Evolutionary conservation across 768 basidiomycete species (phyloP).

Genomic region (Tephrocybe sp.): DNA sequence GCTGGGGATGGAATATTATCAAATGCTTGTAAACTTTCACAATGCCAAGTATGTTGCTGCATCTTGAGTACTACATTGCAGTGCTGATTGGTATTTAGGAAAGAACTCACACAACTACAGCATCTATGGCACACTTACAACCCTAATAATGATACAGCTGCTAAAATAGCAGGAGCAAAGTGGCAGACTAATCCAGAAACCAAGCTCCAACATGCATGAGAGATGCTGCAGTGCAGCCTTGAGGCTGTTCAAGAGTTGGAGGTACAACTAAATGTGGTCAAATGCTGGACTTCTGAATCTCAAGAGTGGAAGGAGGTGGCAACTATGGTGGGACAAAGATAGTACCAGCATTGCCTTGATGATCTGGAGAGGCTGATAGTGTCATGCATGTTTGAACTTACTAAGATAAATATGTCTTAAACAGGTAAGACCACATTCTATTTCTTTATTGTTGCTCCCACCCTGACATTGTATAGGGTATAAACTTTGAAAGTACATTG

Average conservation of each 20-base stretch:
- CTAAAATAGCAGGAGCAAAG: too few relatives aligned
- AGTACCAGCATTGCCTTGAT: conserved; percentile 14
- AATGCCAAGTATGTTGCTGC: background rate
- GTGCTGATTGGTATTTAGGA: too few relatives aligned
- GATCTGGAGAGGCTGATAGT: background rate
- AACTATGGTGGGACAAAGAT: background rate
- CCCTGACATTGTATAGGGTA: too few relatives aligned
- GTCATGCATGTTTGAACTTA: conserved; percentile 1
- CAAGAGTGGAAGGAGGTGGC: conserved; percentile 9
- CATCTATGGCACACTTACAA: too few relatives aligned
- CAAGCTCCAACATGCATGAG: too few relatives aligned
- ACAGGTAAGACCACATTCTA: background rate
- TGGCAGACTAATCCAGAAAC: too few relatives aligned
- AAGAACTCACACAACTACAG: too few relatives aligned
- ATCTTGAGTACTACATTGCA: too few relatives aligned
- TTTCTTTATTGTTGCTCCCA: too few relatives aligned
- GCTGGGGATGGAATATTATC: conserved; percentile 5
- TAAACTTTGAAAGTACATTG: background rate
- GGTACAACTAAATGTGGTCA: conserved; percentile 8
- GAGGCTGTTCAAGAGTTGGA: conserved; percentile 16
- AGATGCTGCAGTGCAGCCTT: too few relatives aligned
- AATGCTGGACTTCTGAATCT: conserved; percentile 10
- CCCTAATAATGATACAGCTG: too few relatives aligned
- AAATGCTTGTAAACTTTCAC: background rate
- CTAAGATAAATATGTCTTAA: too few relatives aligned